These are phyloP conservation scores for Alternaria viburni DNA, from an alignment of 2,329 filamentous ascomycete species.

Conservation along the genomic window DNA sequence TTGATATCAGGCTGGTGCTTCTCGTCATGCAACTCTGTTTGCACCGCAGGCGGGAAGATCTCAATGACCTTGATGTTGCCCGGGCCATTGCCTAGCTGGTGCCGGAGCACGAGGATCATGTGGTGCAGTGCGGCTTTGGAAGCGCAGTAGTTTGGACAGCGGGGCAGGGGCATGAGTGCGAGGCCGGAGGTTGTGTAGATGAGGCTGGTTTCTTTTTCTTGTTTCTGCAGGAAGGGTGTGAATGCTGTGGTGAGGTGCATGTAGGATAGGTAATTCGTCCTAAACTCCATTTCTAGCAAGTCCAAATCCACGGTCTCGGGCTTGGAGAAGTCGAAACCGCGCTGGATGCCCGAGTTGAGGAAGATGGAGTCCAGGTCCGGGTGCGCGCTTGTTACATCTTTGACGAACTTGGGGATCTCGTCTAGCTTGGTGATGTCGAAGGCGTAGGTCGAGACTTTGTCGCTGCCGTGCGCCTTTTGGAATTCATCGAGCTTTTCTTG, in stretches of 20 bases:
- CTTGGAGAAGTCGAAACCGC: conserved; percentile 57
- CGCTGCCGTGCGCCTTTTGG: conserved; percentile 53
- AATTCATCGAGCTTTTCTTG: conserved; percentile 60
- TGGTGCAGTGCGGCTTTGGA: conserved; percentile 63
- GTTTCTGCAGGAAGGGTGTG: conserved; percentile 57
- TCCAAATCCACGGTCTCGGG: conserved; percentile 56
- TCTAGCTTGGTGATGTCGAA: conserved; percentile 61
- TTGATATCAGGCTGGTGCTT: conserved; percentile 62
- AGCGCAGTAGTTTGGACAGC: conserved; percentile 61
- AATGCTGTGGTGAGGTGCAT: conserved; percentile 59
- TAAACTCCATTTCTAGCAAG: conserved; percentile 54
- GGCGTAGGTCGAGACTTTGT: conserved; percentile 53
- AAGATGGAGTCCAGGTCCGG: conserved; percentile 61
- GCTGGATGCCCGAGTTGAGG: conserved; percentile 62
- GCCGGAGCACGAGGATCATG: conserved; percentile 59
- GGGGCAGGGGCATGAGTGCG: conserved; percentile 56
- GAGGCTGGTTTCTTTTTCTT: conserved; percentile 49
- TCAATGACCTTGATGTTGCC: conserved; percentile 62
- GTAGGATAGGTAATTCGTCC: conserved; percentile 59
- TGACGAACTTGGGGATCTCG: conserved; percentile 54
- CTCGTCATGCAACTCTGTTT: conserved; percentile 63
- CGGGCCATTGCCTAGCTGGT: conserved; percentile 55
- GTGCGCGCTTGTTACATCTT: conserved; percentile 52
- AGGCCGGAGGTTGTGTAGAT: conserved; percentile 59
- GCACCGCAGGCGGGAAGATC: conserved; percentile 62